Base-by-base conservation (phyloP, 768 basidiomycete species). In the Trametes elegans region DNA sequence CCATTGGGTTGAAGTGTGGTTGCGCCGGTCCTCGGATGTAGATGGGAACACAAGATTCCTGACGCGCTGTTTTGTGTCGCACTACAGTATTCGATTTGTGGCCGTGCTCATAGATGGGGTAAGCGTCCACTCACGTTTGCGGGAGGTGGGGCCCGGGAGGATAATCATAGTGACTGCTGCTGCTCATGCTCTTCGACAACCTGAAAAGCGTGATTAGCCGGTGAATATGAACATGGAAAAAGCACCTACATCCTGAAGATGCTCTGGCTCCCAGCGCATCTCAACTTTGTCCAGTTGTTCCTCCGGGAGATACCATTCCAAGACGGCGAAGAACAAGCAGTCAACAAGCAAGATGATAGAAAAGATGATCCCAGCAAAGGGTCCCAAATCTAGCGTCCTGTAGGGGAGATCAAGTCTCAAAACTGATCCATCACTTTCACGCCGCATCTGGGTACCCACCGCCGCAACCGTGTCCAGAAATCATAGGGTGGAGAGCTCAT, bases 321-420 rank as follows among this genome's bases (percentile, higher is more conserved):
- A 75, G 44, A 91, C 74, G 61, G 84, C 64, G 68, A 92, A 93
- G 70, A 97, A 96, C 7, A 96, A 69, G 66, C 92, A 93, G 63
- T 94, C 88, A 1, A 98, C 90, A 26, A 94, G 76, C 36, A 97
- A 73, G 35, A 98, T 98, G 60, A 87, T 83, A 8, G 89, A 85
- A 64, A 93, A 89, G 39, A 98, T 97, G 2, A 83, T 82, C 0
- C 97, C 97, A 8, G 85, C 90, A 41, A 92, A 85, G 0, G 79
- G 80, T 0, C 90, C 97, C 7, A 91, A 74, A 45, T 79, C 76
- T 79, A 90, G 83, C 29, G 90, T 96, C 64, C 85, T 89, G 63
- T 18, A 18, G 18, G 5, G 35, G 14, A 39, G n/a, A 31, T 39
- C 5, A 58, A 11, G 13, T 29, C 8, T 6, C 18, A 10, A 19